These are phyloP conservation scores for Eustoma russellianum DNA, from an alignment of 257 asterid genomes.

Conservation along the genomic window DNA sequence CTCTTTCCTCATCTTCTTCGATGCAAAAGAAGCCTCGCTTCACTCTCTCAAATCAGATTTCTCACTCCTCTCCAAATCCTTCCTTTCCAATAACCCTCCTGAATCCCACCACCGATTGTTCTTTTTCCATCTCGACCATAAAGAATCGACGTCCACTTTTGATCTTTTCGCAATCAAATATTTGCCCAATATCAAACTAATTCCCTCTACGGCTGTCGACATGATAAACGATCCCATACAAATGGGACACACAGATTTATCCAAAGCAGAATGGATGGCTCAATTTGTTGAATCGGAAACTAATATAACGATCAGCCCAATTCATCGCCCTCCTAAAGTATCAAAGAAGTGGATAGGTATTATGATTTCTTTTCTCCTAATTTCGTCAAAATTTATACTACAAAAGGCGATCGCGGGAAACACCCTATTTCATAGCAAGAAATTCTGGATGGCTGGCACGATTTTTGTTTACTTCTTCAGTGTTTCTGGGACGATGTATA, in stretches of 20 bases:
- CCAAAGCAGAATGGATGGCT: slow-evolving; percentile 78
- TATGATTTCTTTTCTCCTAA: slow-evolving; percentile 25
- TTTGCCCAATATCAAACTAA: slow-evolving; percentile 63
- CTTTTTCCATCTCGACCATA: slow-evolving; percentile 58
- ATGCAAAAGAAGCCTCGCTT: slow-evolving; percentile 28
- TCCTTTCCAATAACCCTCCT: slow-evolving; percentile 39
- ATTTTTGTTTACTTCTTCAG: slow-evolving; percentile 84
- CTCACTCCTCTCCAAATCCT: slow-evolving; percentile 50
- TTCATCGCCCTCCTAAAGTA: slow-evolving; percentile 50
- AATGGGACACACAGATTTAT: slow-evolving; percentile 55
- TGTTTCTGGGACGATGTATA: slow-evolving; percentile 86
- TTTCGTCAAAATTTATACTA: slow-evolving; percentile 46
- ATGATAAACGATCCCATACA: slow-evolving; percentile 35
- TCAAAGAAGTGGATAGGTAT: slow-evolving; percentile 49
- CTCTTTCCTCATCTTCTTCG: slow-evolving; percentile 66
- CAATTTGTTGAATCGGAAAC: slow-evolving; percentile 54
- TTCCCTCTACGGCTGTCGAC: slow-evolving; percentile 48
- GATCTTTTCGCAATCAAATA: slow-evolving; percentile 49
- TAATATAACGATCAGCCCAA: slow-evolving; percentile 39
- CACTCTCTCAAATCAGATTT: slow-evolving; percentile 31
- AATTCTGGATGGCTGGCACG: slow-evolving; percentile 76
- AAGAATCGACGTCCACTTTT: slow-evolving; percentile 54
- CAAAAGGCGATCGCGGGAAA: slow-evolving; percentile 48
- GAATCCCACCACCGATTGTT: slow-evolving; percentile 23
- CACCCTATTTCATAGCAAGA: slow-evolving; percentile 55